Conservation (phyloP, 352 stramenopile species). For the Pythium brassicae region DNA sequence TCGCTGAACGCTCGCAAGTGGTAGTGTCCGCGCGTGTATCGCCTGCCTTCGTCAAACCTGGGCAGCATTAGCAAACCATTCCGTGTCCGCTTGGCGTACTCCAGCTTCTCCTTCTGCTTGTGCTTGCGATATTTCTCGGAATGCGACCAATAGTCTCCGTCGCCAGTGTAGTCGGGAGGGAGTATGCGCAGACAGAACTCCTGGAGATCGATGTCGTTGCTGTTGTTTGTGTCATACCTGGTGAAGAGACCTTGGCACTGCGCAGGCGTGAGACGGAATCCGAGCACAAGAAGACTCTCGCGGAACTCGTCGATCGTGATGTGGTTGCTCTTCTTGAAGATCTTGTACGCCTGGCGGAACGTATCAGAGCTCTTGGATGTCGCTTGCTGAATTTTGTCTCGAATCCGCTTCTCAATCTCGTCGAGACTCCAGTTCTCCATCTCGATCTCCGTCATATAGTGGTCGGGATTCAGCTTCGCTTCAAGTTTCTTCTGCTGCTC, state of each 20-base stretch:
- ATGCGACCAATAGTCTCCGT: conserved; percentile 75
- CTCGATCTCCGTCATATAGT: conserved; percentile 75
- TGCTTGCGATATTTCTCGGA: conserved; percentile 53
- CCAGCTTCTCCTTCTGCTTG: conserved; percentile 36
- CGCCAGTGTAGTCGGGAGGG: conserved; percentile 72
- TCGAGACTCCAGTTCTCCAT: conserved; percentile 75
- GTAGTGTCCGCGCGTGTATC: conserved; percentile 50
- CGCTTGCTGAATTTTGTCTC: conserved; percentile 77
- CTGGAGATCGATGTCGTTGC: conserved; percentile 75
- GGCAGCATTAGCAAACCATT: conserved; percentile 62
- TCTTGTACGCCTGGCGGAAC: conserved; percentile 75
- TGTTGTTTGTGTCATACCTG: conserved; percentile 74
- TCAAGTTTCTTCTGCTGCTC: conserved; percentile 48
- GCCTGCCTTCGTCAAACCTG: conserved; percentile 49
- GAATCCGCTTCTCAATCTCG: conserved; percentile 71
- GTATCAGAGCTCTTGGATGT: conserved; percentile 78
- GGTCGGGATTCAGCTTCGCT: conserved; percentile 40
- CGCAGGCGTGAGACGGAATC: conserved; percentile 59
- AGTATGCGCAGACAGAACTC: conserved; percentile 80
- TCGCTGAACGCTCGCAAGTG: conserved; percentile 35
- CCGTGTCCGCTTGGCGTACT: conserved; percentile 58
- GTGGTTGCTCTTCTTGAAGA: conserved; percentile 76
- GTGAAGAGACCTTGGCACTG: conserved; percentile 64
- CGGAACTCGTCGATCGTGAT: conserved; percentile 74
- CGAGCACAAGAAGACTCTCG: conserved; percentile 58